Conservation (phyloP, 345 rosid genomes). For the Mangifera indica region DNA sequence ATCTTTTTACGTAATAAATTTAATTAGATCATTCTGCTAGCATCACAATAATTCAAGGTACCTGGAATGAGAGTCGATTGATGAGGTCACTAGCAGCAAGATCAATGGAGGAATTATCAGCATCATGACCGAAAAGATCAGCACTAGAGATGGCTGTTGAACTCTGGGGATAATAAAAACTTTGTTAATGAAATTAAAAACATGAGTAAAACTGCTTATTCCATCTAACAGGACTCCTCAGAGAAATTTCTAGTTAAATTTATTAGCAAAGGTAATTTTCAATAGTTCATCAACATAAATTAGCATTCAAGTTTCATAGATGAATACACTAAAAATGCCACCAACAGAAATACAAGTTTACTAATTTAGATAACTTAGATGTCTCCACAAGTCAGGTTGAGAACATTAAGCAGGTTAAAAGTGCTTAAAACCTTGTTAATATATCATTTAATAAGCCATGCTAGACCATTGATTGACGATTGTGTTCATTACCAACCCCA, state of each 20-base stretch:
- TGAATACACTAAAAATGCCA: not conserved
- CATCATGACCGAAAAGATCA: constrained; percentile 71
- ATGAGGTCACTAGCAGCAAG: constrained; percentile 83
- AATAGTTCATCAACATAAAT: not conserved
- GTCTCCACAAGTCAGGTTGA: not conserved
- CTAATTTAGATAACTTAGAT: not conserved
- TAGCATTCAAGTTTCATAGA: not conserved
- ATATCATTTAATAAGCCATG: not conserved
- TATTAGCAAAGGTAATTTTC: not conserved
- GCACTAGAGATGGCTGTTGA: constrained; percentile 94
- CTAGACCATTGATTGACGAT: not conserved
- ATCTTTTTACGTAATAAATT: not conserved
- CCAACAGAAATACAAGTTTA: too few relatives aligned
- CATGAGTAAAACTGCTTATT: not conserved
- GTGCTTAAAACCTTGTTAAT: not conserved
- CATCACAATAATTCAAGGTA: constrained; percentile 17
- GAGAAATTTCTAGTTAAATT: not conserved
- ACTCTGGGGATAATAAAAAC: constrained; percentile 42
- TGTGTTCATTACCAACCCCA: not conserved
- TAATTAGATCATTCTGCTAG: not conserved
- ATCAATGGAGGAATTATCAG: constrained; percentile 55
- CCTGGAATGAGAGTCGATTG: constrained; percentile 88
- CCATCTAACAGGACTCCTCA: not conserved
- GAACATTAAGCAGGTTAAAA: not conserved
- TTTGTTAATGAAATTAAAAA: constrained; percentile 7